Conservation (phyloP, 2,329 filamentous ascomycete species). For the Ceratocystis ficicola region DNA sequence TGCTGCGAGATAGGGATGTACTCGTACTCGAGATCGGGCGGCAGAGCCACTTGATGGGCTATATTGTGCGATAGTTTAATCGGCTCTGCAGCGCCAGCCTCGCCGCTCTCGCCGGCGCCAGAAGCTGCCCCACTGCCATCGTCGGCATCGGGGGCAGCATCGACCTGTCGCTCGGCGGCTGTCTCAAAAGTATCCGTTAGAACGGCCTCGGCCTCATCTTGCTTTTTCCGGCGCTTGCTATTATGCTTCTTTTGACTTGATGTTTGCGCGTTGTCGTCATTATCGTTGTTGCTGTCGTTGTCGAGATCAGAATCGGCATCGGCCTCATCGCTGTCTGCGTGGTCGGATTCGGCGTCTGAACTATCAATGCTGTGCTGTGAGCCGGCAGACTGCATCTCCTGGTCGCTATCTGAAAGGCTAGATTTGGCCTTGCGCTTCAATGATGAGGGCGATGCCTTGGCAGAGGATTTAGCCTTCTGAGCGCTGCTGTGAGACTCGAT, state of each 20-base stretch:
- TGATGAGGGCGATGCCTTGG: slow-evolving; percentile 6
- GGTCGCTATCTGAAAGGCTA: slow-evolving; percentile 3
- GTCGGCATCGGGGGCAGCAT: slow-evolving; percentile 17
- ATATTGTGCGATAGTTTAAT: slow-evolving; percentile 93
- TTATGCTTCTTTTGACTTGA: slow-evolving; percentile 28
- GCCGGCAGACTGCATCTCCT: neutral
- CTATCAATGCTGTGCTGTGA: slow-evolving; percentile 40
- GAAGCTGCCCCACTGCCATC: slow-evolving; percentile 10
- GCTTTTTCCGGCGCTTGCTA: slow-evolving; percentile 50
- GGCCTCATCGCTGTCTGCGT: slow-evolving; percentile 26
- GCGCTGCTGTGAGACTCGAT: neutral
- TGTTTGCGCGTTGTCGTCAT: slow-evolving; percentile 27
- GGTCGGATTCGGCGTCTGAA: slow-evolving; percentile 3
- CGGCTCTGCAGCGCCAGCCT: slow-evolving; percentile 43
- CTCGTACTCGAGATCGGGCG: slow-evolving; percentile 85
- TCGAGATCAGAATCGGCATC: slow-evolving; percentile 26
- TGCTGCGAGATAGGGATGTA: slow-evolving; percentile 93
- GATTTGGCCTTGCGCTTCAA: slow-evolving; percentile 25
- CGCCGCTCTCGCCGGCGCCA: neutral
- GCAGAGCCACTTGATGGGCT: slow-evolving; percentile 91
- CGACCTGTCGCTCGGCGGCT: slow-evolving; percentile 77
- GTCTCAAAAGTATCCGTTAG: slow-evolving; percentile 92
- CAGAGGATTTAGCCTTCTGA: neutral
- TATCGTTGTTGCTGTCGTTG: slow-evolving; percentile 29
- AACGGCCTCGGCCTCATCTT: slow-evolving; percentile 55